Conservation (phyloP, 2,329 filamentous ascomycete species). For the Podosphaera xanthii region DNA sequence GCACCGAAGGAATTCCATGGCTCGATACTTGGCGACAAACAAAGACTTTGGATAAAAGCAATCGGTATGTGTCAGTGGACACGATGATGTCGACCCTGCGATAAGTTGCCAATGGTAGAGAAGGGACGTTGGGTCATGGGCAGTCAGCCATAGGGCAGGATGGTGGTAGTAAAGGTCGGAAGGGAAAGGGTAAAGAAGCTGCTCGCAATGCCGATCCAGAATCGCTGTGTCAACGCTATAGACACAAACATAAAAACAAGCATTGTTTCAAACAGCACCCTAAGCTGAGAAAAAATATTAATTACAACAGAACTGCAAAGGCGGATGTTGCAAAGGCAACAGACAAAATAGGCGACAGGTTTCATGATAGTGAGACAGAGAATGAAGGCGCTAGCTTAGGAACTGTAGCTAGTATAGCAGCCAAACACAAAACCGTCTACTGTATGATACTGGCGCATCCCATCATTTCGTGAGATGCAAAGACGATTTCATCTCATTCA, state of each 20-base stretch:
- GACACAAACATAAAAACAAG: background rate
- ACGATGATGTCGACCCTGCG: background rate
- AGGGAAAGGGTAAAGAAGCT: background rate
- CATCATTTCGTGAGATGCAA: no score
- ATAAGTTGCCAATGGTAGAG: background rate
- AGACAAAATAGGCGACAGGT: no score
- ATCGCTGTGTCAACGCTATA: background rate
- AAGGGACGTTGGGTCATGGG: background rate
- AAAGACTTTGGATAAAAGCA: no score
- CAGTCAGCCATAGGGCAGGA: background rate
- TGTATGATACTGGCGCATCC: no score
- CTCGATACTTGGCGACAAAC: no score
- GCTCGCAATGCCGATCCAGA: background rate
- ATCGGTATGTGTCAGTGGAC: no score
- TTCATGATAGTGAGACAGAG: background rate
- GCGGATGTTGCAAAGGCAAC: no score
- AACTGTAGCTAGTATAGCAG: background rate
- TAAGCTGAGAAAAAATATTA: background rate
- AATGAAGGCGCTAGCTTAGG: background rate
- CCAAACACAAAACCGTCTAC: no score
- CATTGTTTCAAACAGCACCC: background rate
- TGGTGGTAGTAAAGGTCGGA: background rate
- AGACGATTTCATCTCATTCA: no score
- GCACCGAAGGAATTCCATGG: no score
- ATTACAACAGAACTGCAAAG: background rate